Evolutionary conservation across 306 rosid genomes (phyloP), one percentile per base, ranked within the genome.

Genomic region (Neltuma alba): DNA sequence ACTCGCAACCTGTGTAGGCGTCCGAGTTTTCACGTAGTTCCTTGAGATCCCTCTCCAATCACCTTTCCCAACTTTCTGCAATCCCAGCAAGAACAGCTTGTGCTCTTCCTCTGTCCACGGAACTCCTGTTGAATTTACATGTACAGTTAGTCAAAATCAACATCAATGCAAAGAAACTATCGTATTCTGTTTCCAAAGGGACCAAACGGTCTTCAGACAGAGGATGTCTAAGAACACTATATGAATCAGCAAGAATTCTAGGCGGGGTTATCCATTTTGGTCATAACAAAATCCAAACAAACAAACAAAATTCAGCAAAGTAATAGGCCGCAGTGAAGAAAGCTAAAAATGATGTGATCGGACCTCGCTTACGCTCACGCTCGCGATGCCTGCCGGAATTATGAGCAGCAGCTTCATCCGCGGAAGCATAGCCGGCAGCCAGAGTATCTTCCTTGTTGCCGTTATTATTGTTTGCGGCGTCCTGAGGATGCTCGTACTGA

Each of bases 51-150:
- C 98, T 75, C 99, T 90, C 99, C 99, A 96, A 81, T 96, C 99
- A 60, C 99, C 99, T 76, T 96, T 96, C 44, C 99, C 99, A 20
- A 93, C 99, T 80, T 90, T 89, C 88, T 93, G 96, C 84, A 96
- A 86, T 82, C 99, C 99, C 47, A 90, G 75, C 88, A 96, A 73
- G 60, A 96, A 96, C 48, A 96, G 87, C 87, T 93, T 96, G 89
- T 96, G 99, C 79, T 96, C 99, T 47, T 93, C 98, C 85, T 96
- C 99, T 62, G 99, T 93, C 99, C 99, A 96, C 13, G 99, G 99
- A 70, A 96, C 91, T 12, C 99, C 99, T 96, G 87, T 86, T 82
- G 77, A 79, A 77, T 79, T 23, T 83, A 79, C 58, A 52, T 0
- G 23, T 1, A 20, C 70, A 48, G 36, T 27, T 30, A 16, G 23